Evolutionary conservation across 345 rosid species (phyloP), one percentile per base, ranked within the genome.

Genomic region (Ricinus communis): DNA sequence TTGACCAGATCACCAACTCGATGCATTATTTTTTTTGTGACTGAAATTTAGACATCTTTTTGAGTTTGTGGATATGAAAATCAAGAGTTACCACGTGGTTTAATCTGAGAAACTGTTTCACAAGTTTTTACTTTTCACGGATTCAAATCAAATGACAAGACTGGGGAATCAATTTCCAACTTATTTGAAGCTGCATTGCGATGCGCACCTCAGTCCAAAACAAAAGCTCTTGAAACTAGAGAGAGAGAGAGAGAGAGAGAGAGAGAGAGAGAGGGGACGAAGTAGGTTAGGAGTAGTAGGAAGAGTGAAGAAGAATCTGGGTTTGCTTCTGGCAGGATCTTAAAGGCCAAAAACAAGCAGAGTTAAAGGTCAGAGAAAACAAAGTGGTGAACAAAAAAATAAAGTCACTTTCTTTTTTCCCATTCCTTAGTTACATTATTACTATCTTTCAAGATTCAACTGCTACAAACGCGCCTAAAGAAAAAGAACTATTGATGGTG

Each of bases 271-370:
- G 45, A 54, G 51, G n/a, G n/a, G n/a, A 41, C 12, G 4, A 19
- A 52, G 65, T 56, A 9, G 36, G 4, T 11, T 22, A 63, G 31
- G 7, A 25, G 8, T 15, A 65, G 36, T 4, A 9, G 33, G 21
- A 36, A 18, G 65, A 27, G 54, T 7, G 71, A 45, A 36, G 25
- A 6, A 36, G 45, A 8, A 14, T 25, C 25, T 40, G 46, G 21
- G 25, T 21, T 38, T 50, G 27, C 62, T 71, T 52, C 25, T 38
- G 67, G 68, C 68, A 62, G 68, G 15, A 49, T 49, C 38, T 33
- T 0, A 50, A 62, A 71, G 41, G 24, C 10, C 0, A 28, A 15
- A 57, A 13, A 27, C 57, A 19, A 4, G 7, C 40, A 66, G 70
- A 19, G 43, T 0, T 13, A 56, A 25, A 25, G 13, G 36, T 56